Evolutionary conservation across 768 basidiomycete species (phyloP).

Genomic region (Terana coerulea): DNA sequence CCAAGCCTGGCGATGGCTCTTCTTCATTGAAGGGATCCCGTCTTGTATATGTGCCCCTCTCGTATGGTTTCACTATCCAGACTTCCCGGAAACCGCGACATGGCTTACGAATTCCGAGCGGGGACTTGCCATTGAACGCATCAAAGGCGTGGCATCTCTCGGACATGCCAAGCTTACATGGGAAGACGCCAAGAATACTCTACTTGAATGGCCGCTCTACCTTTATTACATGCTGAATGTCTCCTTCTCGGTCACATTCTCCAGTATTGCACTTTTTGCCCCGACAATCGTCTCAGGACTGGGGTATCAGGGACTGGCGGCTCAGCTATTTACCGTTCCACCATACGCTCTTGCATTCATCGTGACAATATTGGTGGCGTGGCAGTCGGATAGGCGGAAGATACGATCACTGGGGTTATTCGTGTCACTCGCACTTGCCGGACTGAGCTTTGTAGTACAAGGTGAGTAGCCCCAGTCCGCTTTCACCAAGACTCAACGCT

Average conservation of each 20-base stretch:
- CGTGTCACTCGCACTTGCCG: conserved; percentile 17
- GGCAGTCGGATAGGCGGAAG: conserved; percentile 17
- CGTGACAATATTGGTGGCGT: conserved; percentile 18
- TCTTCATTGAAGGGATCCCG: conserved; percentile 46
- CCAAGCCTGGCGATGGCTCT: conserved; percentile 30
- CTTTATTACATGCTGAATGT: conserved; percentile 39
- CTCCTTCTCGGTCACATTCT: conserved; percentile 40
- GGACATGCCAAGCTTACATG: conserved; percentile 33
- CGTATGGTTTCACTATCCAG: conserved; percentile 35
- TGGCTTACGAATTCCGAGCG: conserved; percentile 45
- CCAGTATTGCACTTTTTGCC: conserved; percentile 49
- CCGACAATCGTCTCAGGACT: conserved; percentile 67
- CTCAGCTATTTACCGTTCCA: conserved; percentile 61
- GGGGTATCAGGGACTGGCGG: conserved; percentile 49
- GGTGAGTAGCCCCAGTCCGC: too few species aligned
- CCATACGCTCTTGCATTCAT: conserved; percentile 36
- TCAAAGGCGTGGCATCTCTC: conserved; percentile 34
- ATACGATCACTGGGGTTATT: conserved; percentile 16
- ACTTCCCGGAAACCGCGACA: conserved; percentile 44
- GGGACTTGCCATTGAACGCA: conserved; percentile 33
- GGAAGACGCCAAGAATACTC: conserved; percentile 32
- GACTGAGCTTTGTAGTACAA: conserved; percentile 19
- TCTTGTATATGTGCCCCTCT: conserved; percentile 34
- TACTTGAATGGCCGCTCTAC: conserved; percentile 35
- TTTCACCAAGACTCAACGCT: too few species aligned